Base-by-base conservation (phyloP, 2,329 filamentous ascomycete species). In the Penicillium vulpinum region DNA sequence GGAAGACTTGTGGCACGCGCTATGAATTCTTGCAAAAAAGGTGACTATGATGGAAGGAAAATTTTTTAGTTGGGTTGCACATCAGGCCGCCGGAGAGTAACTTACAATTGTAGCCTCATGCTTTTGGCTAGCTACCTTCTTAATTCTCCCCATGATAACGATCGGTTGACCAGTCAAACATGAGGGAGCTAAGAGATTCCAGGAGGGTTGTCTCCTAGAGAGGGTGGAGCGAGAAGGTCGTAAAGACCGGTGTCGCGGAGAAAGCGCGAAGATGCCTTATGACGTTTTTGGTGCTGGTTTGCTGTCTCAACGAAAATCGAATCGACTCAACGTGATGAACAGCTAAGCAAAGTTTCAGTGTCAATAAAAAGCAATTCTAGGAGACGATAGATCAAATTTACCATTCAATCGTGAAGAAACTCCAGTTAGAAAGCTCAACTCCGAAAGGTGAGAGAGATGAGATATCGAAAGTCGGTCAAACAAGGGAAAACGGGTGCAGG, bases 21-120 rank as follows among this genome's bases (percentile, higher is more conserved):
- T 68, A 96, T 88, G 71, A 92, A 97, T 52, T 88, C 83, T 75
- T 88, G 85, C 63, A 97, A 84, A 82, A 90, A 96, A 65, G 91
- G 88, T 75, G 94, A 96, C 91, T 97, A 65, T 46, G 62, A 31
- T 44, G 60, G 50, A 36, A 60, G 53, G 57, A 62, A 63, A 67
- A 62, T 51, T 47, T 60, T 61, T 72, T 62, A 67, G 66, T 57
- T 55, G 52, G 53, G 33, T 49, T 56, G 52, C 51, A 40, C 38
- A 53, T 53, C 43, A 54, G 54, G 55, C 57, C 39, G 54, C 54
- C 58, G 40, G 35, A 44, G 43, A 44, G 54, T 60, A 48, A 74
- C 77, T 71, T 72, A 81, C 78, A 66, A 80, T 73, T 62, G 78
- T 80, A 68, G 77, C 77, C 70, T 80, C 79, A 70, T 81, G 79